These are phyloP conservation scores for Emmonsiellopsis sp. DNA, from an alignment of 2,329 filamentous ascomycete species.

Conservation along the genomic window DNA sequence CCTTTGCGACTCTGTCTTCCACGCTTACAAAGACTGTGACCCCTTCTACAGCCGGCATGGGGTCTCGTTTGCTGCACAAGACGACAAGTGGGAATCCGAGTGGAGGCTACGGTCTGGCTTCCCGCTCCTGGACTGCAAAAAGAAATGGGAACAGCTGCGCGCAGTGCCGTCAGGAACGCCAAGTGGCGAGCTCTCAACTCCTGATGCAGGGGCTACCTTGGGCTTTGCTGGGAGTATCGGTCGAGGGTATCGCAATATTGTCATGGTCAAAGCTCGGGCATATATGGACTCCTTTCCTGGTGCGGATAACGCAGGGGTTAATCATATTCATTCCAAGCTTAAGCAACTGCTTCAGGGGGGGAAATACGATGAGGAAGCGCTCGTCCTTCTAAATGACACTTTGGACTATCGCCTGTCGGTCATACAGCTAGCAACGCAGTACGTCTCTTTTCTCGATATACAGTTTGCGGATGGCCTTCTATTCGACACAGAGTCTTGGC, in stretches of 20 bases:
- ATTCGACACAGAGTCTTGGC: neutral
- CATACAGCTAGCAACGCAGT: neutral
- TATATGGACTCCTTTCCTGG: slow-evolving; percentile 1
- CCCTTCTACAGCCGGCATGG: slow-evolving; percentile 5
- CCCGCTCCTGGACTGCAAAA: slow-evolving; percentile 9
- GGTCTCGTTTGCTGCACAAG: slow-evolving; percentile 12
- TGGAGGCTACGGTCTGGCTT: slow-evolving; percentile 9
- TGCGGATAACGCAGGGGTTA: neutral
- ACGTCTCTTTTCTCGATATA: neutral
- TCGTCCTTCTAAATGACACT: neutral
- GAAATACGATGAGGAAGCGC: neutral
- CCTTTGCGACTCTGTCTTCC: too few relatives aligned
- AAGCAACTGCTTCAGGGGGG: neutral
- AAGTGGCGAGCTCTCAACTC: neutral
- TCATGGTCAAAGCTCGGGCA: neutral
- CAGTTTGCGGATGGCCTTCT: neutral
- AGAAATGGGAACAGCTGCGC: slow-evolving; percentile 9
- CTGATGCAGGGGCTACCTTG: neutral
- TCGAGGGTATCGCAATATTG: slow-evolving; percentile 1
- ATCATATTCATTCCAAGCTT: neutral
- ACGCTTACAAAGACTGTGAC: neutral
- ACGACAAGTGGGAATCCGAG: slow-evolving; percentile 12
- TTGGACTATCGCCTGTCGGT: neutral
- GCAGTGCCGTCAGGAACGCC: neutral
- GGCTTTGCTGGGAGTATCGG: slow-evolving; percentile 6